Conservation (phyloP, 2,329 filamentous ascomycete genomes). For the Cordyceps farinosa region DNA sequence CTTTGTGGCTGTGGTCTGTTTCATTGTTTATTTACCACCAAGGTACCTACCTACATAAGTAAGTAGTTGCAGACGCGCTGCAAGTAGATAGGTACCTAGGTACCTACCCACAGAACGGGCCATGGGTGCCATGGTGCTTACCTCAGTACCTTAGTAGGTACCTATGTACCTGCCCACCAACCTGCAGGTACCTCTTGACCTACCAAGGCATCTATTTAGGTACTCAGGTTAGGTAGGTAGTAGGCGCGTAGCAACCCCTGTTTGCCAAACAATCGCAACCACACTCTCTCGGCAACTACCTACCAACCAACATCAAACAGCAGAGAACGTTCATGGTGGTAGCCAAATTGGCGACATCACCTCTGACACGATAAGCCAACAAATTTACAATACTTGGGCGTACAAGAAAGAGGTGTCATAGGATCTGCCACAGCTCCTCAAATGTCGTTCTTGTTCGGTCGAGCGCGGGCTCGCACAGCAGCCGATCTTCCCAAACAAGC, state of each 20-base stretch:
- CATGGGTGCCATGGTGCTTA: no score
- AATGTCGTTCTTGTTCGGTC: slow-evolving; percentile 57
- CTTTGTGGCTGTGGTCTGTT: no score
- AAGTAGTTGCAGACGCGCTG: no score
- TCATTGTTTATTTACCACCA: no score
- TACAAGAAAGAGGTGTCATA: neutral
- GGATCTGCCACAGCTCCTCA: neutral
- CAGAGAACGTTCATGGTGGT: neutral
- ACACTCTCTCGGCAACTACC: neutral
- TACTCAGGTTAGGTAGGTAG: no score
- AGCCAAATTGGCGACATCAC: neutral
- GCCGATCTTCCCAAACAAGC: slow-evolving; percentile 55
- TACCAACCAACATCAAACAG: slow-evolving; percentile 6
- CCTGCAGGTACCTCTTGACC: no score
- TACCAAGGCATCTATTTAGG: no score
- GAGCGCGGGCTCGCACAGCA: slow-evolving; percentile 48
- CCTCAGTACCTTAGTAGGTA: no score
- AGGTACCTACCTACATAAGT: no score
- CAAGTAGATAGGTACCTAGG: no score
- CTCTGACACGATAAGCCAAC: neutral
- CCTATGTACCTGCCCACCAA: no score
- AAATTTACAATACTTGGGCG: neutral
- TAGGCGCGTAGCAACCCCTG: neutral
- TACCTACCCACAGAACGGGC: no score
- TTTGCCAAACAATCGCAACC: slow-evolving; percentile 7